A percentile compares a stretch with the other conserved stretches of the same genome.
Conservation (phyloP, 176 grass and related monocot species). For the Triticum timopheevii region DNA sequence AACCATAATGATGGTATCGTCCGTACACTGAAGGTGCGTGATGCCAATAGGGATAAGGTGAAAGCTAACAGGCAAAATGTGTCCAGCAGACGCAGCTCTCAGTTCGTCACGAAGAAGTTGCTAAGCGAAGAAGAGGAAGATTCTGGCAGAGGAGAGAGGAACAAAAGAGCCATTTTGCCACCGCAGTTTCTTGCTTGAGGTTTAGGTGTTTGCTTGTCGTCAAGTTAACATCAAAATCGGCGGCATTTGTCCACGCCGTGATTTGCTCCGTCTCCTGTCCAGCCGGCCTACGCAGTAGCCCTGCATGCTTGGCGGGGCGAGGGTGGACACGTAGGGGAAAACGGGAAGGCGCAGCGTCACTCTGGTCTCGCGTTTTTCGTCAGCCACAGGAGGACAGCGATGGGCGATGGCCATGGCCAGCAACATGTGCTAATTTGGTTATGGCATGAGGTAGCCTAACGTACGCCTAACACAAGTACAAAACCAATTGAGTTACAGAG, state of each 20-base stretch:
- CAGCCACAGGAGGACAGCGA: not conserved
- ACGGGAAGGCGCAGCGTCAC: not conserved
- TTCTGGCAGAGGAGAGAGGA: not conserved
- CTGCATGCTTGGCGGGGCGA: not conserved
- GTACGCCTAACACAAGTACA: no score
- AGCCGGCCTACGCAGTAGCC: not conserved
- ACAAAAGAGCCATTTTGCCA: not conserved
- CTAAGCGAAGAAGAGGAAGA: not conserved
- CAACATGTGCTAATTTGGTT: not conserved
- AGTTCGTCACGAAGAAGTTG: not conserved
- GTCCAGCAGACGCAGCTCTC: not conserved
- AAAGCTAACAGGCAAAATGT: no score
- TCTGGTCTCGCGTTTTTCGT: not conserved
- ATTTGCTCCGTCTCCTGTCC: not conserved
- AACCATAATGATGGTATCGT: no score
- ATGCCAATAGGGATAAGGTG: no score
- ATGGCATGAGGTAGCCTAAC: not conserved
- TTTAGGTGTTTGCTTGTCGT: not conserved
- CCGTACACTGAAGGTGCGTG: no score
- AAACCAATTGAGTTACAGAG: no score
- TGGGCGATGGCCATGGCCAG: not conserved
- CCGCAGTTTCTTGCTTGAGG: constrained; percentile 2
- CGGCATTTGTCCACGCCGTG: not conserved
- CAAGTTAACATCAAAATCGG: constrained; percentile 8
- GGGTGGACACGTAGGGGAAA: not conserved